phyloP scores from a whole-genome alignment of 805 yeast species.

The Sugiyamaella chiloensis region DNA sequence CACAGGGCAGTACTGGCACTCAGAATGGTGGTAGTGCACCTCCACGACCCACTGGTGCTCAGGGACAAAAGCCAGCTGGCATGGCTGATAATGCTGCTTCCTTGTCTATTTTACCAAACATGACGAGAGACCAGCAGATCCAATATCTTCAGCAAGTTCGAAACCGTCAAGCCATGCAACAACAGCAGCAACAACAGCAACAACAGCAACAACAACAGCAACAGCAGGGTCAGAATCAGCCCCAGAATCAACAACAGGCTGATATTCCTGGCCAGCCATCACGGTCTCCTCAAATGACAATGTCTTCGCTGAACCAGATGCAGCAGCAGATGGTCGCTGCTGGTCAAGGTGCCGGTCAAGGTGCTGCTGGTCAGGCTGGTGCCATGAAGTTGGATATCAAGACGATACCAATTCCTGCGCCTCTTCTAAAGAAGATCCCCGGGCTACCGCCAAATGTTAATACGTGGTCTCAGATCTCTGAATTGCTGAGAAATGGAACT shows the following conservation, averaged over 20 bases:
- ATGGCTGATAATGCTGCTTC: neutral
- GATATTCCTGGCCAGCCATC: slow-evolving; percentile 1
- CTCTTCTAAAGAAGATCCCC: slow-evolving; percentile 63
- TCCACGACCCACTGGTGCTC: no score
- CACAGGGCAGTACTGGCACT: neutral
- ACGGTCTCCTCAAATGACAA: slow-evolving; percentile 1
- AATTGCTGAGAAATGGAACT: slow-evolving; percentile 54
- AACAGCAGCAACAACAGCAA: slow-evolving; percentile 17
- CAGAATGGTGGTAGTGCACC: neutral
- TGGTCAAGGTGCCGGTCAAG: slow-evolving; percentile 2
- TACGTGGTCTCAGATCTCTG: slow-evolving; percentile 79
- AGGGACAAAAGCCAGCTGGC: slow-evolving; percentile 12
- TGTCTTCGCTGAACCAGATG: slow-evolving; percentile 1
- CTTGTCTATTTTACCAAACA: slow-evolving; percentile 17
- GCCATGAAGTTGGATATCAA: slow-evolving; percentile 1
- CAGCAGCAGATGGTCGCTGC: slow-evolving; percentile 9
- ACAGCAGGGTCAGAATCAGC: slow-evolving; percentile 7
- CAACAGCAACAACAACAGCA: slow-evolving; percentile 10
- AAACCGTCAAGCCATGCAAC: slow-evolving; percentile 17
- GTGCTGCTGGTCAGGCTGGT: slow-evolving; percentile 2
- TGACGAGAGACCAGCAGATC: slow-evolving; percentile 26
- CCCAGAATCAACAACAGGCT: neutral
- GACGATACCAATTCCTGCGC: slow-evolving; percentile 56
- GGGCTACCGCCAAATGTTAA: slow-evolving; percentile 72
- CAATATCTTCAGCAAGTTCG: slow-evolving; percentile 22